These are phyloP conservation scores for Circinella umbellata DNA, from an alignment of 371 early-diverging fungal genomes.

Conservation along the genomic window DNA sequence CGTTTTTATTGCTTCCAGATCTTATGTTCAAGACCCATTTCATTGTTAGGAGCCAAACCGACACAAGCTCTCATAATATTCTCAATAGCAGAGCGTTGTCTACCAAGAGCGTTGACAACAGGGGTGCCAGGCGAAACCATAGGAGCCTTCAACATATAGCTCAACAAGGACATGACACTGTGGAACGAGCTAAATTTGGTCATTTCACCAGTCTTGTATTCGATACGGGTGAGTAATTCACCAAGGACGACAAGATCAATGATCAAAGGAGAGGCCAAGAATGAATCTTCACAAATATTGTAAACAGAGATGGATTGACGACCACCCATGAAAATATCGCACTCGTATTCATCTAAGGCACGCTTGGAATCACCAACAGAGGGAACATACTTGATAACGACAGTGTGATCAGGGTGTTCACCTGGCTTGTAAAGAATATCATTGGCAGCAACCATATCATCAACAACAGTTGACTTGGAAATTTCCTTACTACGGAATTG, in stretches of 20 bases:
- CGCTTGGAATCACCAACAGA: conserved; percentile 97
- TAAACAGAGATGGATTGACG: conserved; percentile 95
- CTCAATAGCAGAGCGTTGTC: conserved; percentile 95
- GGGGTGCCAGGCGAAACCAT: conserved; percentile 91
- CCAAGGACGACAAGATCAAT: conserved; percentile 92
- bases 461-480: conserved; percentile 96
- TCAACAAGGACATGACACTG: conserved; percentile 88
- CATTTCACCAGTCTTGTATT: conserved; percentile 76
- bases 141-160: conserved; percentile 93
- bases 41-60: conserved; percentile 89
- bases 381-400: conserved; percentile 98
- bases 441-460: conserved; percentile 98
- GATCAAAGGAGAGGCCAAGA: conserved; percentile 95
- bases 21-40: conserved; percentile 89
- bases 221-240: conserved; percentile 95
- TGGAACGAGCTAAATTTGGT: conserved; percentile 84
- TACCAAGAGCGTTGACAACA: conserved; percentile 92
- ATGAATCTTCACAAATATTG: conserved; percentile 98
- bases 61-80: conserved; percentile 96
- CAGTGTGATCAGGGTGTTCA: conserved; percentile 96
- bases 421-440: conserved; percentile 81
- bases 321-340: conserved; percentile 98
- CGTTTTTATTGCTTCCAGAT: conserved; percentile 58
- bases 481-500: conserved; percentile 99
- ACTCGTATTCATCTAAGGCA: conserved; percentile 96